Evolutionary conservation across 805 yeast species (phyloP).

Genomic region (Lipomyces starkeyi): DNA sequence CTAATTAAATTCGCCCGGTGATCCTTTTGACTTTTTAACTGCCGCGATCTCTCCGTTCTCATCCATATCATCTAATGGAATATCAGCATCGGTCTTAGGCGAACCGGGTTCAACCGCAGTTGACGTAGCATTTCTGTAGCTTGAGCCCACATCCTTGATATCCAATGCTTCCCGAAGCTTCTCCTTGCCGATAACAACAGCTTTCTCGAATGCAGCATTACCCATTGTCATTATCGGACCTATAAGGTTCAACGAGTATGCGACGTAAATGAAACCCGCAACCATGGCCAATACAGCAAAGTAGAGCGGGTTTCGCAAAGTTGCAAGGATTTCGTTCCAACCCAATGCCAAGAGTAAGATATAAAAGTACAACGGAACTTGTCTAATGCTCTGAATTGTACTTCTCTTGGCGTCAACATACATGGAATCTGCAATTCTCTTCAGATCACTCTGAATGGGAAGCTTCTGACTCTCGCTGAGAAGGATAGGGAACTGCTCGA

Average conservation of each 20-base stretch:
- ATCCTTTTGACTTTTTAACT: background rate
- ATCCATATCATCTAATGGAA: constrained; percentile 9
- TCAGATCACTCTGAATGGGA: constrained; percentile 62
- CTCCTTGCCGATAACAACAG: constrained; percentile 26
- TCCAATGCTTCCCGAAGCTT: constrained; percentile 26
- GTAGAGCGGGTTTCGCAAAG: constrained; percentile 78
- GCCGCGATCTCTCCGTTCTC: constrained; percentile 7
- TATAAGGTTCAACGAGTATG: constrained; percentile 73
- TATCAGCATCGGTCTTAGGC: constrained; percentile 1
- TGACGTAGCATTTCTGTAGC: background rate
- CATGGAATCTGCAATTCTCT: constrained; percentile 76
- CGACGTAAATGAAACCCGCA: constrained; percentile 67
- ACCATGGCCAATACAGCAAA: constrained; percentile 64
- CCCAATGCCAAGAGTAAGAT: constrained; percentile 76
- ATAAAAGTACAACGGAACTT: constrained; percentile 85
- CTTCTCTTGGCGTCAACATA: constrained; percentile 90
- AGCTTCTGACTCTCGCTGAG: constrained; percentile 63
- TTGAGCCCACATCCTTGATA: background rate
- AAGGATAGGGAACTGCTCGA: constrained; percentile 60
- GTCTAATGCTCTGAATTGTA: constrained; percentile 73
- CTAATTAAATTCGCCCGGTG: constrained; percentile 17
- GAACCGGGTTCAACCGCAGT: background rate
- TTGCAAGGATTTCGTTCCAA: constrained; percentile 93
- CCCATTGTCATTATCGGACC: constrained; percentile 70
- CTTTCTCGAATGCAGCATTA: constrained; percentile 32